phyloP scores from a whole-genome alignment of 2,329 filamentous ascomycete genomes.

The Cladosporium sp. region DNA sequence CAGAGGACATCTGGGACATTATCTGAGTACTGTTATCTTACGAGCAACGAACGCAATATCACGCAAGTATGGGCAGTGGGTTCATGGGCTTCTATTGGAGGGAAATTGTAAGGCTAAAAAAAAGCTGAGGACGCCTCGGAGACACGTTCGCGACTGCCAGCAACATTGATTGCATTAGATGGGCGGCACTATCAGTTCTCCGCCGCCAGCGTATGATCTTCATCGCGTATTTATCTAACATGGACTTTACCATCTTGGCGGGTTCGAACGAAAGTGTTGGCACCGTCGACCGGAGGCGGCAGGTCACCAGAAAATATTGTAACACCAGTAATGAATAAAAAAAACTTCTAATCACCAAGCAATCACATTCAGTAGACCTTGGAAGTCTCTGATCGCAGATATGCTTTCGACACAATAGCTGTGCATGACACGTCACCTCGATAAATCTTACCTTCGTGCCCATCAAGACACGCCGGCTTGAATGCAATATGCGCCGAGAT shows the following conservation, averaged over 20 bases:
- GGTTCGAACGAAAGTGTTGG: not conserved
- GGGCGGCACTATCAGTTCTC: too few relatives aligned
- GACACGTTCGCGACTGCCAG: not conserved
- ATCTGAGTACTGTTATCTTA: slow-evolving; percentile 52
- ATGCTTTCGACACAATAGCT: too few relatives aligned
- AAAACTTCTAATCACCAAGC: slow-evolving; percentile 18
- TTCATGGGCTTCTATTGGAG: not conserved
- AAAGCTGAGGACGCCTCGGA: not conserved
- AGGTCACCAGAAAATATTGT: not conserved
- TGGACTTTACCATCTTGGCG: not conserved
- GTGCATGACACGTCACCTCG: too few relatives aligned
- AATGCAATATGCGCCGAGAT: too few relatives aligned
- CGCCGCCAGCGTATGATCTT: not conserved
- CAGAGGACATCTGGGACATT: slow-evolving; percentile 93
- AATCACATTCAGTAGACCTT: too few relatives aligned
- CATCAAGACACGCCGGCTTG: too few relatives aligned
- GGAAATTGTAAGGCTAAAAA: not conserved
- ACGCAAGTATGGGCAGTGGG: not conserved
- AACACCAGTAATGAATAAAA: not conserved
- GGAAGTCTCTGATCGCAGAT: too few relatives aligned
- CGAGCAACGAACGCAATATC: not conserved
- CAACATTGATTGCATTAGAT: not conserved
- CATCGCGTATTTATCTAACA: not conserved
- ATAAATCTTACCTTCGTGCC: too few relatives aligned
- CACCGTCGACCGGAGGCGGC: not conserved